A percentile compares a stretch with the other conserved stretches of the same genome.
phyloP scores from a whole-genome alignment of 2,329 filamentous ascomycete genomes.

The Corniculantispora saksenae region DNA sequence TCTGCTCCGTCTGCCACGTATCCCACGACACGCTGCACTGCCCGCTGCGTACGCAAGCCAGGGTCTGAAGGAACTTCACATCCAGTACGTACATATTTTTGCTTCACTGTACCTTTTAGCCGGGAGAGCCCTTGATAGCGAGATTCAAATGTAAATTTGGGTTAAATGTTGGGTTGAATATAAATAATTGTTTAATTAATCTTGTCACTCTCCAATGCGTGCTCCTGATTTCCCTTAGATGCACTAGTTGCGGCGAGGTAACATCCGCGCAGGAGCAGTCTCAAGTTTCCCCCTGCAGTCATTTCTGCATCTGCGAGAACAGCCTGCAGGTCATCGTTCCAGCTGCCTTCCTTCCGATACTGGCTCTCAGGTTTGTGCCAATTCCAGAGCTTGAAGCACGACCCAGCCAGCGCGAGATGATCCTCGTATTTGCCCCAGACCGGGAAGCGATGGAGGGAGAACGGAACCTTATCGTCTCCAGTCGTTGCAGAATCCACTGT shows the following conservation, averaged over 20 bases:
- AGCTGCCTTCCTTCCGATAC: not conserved
- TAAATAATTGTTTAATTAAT: not conserved
- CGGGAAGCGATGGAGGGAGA: not conserved
- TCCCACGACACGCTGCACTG: constrained; percentile 17
- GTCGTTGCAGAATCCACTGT: not conserved
- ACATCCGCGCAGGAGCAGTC: not conserved
- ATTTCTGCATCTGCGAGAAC: not conserved
- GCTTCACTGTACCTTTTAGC: not conserved
- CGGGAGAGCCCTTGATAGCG: not conserved
- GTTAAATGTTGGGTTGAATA: not conserved
- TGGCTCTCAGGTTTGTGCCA: not conserved
- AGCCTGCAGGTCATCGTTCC: not conserved
- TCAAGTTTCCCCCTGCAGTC: not conserved
- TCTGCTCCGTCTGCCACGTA: constrained; percentile 15
- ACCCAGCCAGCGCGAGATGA: not conserved
- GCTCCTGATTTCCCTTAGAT: not conserved
- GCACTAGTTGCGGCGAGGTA: not conserved
- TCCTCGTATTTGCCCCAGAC: not conserved
- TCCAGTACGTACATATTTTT: no score
- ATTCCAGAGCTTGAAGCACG: not conserved
- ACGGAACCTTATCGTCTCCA: not conserved
- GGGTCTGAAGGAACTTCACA: not conserved
- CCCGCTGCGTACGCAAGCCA: not conserved
- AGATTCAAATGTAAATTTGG: not conserved
- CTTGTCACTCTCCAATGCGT: not conserved